Conservation (phyloP, 768 basidiomycete species). For the Lentinula guzmanii region DNA sequence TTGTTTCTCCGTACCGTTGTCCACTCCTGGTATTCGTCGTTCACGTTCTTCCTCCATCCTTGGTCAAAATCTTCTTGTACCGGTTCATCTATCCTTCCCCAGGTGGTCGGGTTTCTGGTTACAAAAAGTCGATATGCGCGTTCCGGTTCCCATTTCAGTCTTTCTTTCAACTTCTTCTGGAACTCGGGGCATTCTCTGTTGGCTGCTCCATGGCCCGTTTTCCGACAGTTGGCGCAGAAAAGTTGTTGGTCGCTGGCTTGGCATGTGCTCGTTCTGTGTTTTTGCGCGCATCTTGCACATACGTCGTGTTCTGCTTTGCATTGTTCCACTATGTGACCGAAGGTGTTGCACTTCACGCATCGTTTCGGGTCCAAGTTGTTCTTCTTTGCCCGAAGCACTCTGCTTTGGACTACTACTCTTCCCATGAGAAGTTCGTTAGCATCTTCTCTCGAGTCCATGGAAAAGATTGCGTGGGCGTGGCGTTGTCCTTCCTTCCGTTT, state of each 20-base stretch:
- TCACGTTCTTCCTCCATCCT: background rate
- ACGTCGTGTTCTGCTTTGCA: background rate
- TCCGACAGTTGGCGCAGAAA: background rate
- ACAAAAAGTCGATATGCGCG: background rate
- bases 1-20: background rate
- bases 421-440: too few species aligned
- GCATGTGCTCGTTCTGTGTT: background rate
- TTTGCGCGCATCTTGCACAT: background rate
- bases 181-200: background rate
- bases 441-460: too few species aligned
- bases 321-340: background rate
- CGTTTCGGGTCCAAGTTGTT: too few species aligned
- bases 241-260: background rate
- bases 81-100: background rate
- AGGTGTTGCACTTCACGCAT: background rate
- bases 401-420: too few species aligned
- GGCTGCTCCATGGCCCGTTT: background rate
- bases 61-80: background rate
- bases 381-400: too few species aligned
- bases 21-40: background rate
- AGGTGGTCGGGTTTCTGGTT: background rate
- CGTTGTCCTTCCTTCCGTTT: too few species aligned
- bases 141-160: background rate
- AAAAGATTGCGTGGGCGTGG: too few species aligned
- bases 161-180: background rate